These are phyloP conservation scores for Pachysolen tannophilus DNA, from an alignment of 805 yeast genomes.

Conservation along the genomic window DNA sequence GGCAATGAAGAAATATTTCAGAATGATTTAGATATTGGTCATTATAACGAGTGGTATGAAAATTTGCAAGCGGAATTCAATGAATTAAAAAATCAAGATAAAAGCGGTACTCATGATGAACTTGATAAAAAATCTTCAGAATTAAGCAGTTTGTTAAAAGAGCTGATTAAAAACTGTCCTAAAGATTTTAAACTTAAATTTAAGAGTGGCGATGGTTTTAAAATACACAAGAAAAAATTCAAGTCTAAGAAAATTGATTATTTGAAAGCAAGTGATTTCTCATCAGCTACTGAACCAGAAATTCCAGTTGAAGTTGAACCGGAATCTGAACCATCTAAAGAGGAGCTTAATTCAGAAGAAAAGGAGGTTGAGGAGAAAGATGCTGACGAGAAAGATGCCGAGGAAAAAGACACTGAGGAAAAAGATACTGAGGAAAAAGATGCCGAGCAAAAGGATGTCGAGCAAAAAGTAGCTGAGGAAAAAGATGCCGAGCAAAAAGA, in stretches of 20 bases:
- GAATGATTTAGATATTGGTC: background rate
- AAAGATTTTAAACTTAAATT: background rate
- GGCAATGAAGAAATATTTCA: background rate
- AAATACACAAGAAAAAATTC: background rate
- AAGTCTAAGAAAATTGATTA: constrained; percentile 11
- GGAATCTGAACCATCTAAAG: too few relatives aligned
- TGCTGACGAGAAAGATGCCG: too few relatives aligned
- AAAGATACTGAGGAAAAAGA: too few relatives aligned
- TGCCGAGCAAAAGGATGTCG: too few relatives aligned
- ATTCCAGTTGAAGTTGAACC: too few relatives aligned
- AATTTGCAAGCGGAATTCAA: background rate
- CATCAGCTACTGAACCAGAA: too few relatives aligned
- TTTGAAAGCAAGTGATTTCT: constrained; percentile 4
- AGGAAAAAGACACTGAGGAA: too few relatives aligned
- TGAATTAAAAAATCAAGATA: background rate
- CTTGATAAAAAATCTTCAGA: background rate
- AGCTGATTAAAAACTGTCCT: background rate
- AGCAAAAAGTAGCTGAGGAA: too few relatives aligned
- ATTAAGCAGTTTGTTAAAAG: background rate
- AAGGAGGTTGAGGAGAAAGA: too few relatives aligned
- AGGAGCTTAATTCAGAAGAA: too few relatives aligned
- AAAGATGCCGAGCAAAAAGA: too few relatives aligned
- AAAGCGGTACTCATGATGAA: background rate
- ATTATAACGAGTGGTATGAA: background rate
- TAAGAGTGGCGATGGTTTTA: background rate